These are phyloP conservation scores for Aureobasidium sp. DNA, from an alignment of 2,329 filamentous ascomycete species.

Conservation along the genomic window DNA sequence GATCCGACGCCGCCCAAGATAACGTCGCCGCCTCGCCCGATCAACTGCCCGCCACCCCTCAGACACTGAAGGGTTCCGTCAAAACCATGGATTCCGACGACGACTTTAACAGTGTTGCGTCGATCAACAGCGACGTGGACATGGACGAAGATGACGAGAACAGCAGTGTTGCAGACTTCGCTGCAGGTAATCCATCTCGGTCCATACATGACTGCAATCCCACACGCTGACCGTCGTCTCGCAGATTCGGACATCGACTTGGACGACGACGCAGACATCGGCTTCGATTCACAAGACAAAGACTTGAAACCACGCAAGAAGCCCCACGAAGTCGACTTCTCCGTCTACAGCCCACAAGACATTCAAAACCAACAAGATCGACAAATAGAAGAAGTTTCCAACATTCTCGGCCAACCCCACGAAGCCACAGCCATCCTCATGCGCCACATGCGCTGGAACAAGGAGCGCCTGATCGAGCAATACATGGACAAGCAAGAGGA, in stretches of 20 bases:
- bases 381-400: slow-evolving; percentile 83
- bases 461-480: slow-evolving; percentile 85
- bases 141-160: slow-evolving; percentile 56
- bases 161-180: slow-evolving; percentile 54
- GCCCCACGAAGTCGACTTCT: slow-evolving; percentile 77
- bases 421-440: slow-evolving; percentile 88
- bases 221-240: slow-evolving; percentile 31
- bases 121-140: slow-evolving; percentile 58
- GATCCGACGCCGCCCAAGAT: slow-evolving; percentile 26
- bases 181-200: slow-evolving; percentile 31
- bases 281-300: slow-evolving; percentile 58
- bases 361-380: slow-evolving; percentile 80
- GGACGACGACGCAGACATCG: slow-evolving; percentile 55
- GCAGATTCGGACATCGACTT: slow-evolving; percentile 45
- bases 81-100: slow-evolving; percentile 87
- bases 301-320: slow-evolving; percentile 67
- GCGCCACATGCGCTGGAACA: slow-evolving; percentile 89
- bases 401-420: slow-evolving; percentile 79
- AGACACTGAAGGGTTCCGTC: slow-evolving; percentile 33
- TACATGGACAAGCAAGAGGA: slow-evolving; percentile 87
- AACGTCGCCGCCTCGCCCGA: slow-evolving; percentile 29
- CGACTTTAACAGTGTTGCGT: slow-evolving; percentile 79
- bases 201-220: slow-evolving; percentile 16
- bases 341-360: slow-evolving; percentile 69
- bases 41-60: slow-evolving; percentile 45